These are phyloP conservation scores for Boletus subluridellus DNA, from an alignment of 1,284 basidiomycete species.

Conservation along the genomic window DNA sequence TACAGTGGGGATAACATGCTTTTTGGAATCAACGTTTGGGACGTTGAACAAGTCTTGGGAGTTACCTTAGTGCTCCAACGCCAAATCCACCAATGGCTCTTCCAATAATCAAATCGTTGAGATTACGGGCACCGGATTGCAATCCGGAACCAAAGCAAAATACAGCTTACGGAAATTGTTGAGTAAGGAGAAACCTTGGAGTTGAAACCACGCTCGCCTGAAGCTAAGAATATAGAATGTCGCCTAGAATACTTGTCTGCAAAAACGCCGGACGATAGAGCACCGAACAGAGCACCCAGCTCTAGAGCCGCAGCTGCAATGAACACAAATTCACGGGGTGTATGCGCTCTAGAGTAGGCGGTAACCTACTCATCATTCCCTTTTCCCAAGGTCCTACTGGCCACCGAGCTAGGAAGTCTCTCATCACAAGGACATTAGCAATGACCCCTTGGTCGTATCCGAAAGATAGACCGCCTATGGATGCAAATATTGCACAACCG, in stretches of 20 bases:
- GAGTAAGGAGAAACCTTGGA: not conserved
- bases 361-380: constrained; percentile 65
- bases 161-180: constrained; percentile 42
- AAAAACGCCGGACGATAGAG: constrained; percentile 60
- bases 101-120: constrained; percentile 61
- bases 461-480: constrained; percentile 75
- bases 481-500: constrained; percentile 66
- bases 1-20: constrained; percentile 78
- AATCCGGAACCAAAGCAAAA: constrained; percentile 70
- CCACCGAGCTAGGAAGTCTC: constrained; percentile 62
- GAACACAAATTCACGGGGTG: not conserved
- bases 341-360: not conserved
- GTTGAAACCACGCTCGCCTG: constrained; percentile 43
- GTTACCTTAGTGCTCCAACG: constrained; percentile 69
- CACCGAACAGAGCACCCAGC: constrained; percentile 70
- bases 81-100: constrained; percentile 75
- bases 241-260: constrained; percentile 67
- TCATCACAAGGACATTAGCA: constrained; percentile 81
- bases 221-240: constrained; percentile 63
- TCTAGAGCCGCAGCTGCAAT: constrained; percentile 70
- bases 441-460: constrained; percentile 78
- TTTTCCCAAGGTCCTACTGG: constrained; percentile 68
- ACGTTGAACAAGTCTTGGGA: not conserved
- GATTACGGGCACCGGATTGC: constrained; percentile 58
- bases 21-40: constrained; percentile 1